A percentile compares a stretch with the other conserved stretches of the same genome.
phyloP scores from a whole-genome alignment of 208 protist species.

The Crithidia bombi region DNA sequence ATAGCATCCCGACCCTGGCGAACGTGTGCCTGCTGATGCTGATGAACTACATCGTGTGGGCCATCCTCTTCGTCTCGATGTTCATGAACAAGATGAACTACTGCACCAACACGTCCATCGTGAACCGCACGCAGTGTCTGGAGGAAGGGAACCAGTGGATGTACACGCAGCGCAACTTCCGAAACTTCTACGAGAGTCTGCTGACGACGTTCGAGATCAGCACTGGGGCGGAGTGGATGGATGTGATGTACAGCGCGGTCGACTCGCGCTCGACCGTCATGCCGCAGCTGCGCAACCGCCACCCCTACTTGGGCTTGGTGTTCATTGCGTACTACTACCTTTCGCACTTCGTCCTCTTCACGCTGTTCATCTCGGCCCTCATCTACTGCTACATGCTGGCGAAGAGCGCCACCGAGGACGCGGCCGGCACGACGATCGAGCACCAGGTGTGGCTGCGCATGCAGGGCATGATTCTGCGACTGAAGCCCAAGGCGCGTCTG shows the following conservation, averaged over 20 bases:
- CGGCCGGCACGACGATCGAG: constrained; percentile 66
- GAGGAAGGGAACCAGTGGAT: constrained; percentile 48
- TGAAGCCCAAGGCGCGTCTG: constrained; percentile 63
- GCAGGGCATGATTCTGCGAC: constrained; percentile 70
- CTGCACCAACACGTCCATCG: constrained; percentile 59
- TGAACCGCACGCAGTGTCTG: constrained; percentile 52
- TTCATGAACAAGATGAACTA: constrained; percentile 88
- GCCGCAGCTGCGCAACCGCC: constrained; percentile 55
- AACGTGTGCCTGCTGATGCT: constrained; percentile 88
- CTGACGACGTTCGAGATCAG: constrained; percentile 91
- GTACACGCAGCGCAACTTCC: constrained; percentile 79
- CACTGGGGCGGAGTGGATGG: constrained; percentile 89
- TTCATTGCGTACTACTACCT: constrained; percentile 93
- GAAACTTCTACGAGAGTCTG: constrained; percentile 88
- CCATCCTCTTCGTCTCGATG: constrained; percentile 91
- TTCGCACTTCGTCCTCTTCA: constrained; percentile 88
- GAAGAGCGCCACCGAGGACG: constrained; percentile 67
- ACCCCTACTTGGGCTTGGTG: constrained; percentile 81
- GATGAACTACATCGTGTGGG: constrained; percentile 93
- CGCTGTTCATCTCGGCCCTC: constrained; percentile 87
- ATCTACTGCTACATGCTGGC: constrained; percentile 90
- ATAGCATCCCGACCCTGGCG: constrained; percentile 77
- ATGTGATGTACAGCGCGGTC: constrained; percentile 84
- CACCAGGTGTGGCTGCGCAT: constrained; percentile 85
- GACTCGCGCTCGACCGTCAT: constrained; percentile 65